Evolutionary conservation across 2,329 filamentous ascomycete species (phyloP), one percentile per base, ranked within the genome.

Genomic region (Sporothrix mexicana): DNA sequence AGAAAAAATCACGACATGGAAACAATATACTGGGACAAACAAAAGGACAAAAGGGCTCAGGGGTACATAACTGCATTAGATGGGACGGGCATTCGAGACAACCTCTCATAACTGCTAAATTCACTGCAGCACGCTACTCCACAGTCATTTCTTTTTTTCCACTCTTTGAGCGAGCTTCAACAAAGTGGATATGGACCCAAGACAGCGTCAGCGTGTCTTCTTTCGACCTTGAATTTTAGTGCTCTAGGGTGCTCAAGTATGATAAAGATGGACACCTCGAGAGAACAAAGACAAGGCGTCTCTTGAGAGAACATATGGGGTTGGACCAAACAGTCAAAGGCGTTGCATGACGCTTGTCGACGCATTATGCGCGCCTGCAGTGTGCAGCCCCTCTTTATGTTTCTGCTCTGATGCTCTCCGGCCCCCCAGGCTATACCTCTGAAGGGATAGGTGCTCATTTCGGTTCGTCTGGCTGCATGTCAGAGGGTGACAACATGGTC

Each of bases 361-460:
- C 17, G n/a, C 61, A 43, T 45, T 43, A 43, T 4, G 59, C 9
- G n/a, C 41, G 41, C 30, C 30, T 36, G 25, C 17, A 17, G 10
- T 3, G 15, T 36, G 13, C 15, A 15, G 17, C 59, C 30, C 59
- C 59, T 43, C 36, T 43, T 17, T 17, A 13, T 2, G 47, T 17
- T n/a, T 51, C 47, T n/a, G n/a, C 47, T 51, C 20, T 55, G 51
- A 13, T 10, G 17, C 36, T 20, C 3, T 12, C 8, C 8, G 36
- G 36, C 36, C 59, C 10, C 41, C 61, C 7, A 36, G 43, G 43
- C 62, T 67, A 49, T 51, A 43, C 62, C 43, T 67, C 7, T 67
- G 23, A 23, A 36, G 23, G 64, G 45, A n/a, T n/a, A 30, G 23
- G 64, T 51, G 41, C 64, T 67, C 45, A 67, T 67, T 36, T 67